phyloP scores from a whole-genome alignment of 2,329 filamentous ascomycete species.

The Aspergillus latus region DNA sequence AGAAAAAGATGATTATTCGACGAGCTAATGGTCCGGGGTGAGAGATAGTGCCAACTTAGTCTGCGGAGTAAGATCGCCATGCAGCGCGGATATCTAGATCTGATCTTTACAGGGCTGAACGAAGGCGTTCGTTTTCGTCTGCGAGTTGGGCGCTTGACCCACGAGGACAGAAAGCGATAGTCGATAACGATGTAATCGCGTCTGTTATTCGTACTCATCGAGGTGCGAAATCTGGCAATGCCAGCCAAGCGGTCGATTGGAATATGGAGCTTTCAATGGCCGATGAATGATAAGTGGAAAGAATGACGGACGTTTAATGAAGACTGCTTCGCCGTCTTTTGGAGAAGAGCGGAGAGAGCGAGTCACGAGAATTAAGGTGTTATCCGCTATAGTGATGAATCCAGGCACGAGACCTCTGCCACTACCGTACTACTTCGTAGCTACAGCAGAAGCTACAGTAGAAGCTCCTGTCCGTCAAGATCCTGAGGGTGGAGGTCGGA shows the following conservation, averaged over 20 bases:
- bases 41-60: constrained; percentile 21
- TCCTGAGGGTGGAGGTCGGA: neutral
- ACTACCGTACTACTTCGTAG: neutral
- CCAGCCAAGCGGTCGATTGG: neutral
- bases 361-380: constrained; percentile 5
- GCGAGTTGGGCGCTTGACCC: constrained; percentile 31
- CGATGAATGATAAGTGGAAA: neutral
- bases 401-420: neutral
- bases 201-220: constrained; percentile 37
- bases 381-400: constrained; percentile 4
- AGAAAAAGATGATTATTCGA: constrained; percentile 19
- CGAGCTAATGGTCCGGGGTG: constrained; percentile 22
- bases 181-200: constrained; percentile 35
- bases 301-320: neutral
- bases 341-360: neutral
- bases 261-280: neutral
- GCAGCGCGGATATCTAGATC: constrained; percentile 19
- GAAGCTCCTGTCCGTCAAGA: neutral
- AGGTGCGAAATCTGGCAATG: constrained; percentile 27
- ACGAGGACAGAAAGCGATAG: constrained; percentile 38
- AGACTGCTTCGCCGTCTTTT: neutral
- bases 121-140: constrained; percentile 25
- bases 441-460: neutral
- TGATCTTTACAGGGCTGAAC: constrained; percentile 13
- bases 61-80: constrained; percentile 28